Percentiles rank a stretch among this genome's conserved stretches.
phyloP scores from a whole-genome alignment of 139 green algal species.

The Chloropicon primus region DNA sequence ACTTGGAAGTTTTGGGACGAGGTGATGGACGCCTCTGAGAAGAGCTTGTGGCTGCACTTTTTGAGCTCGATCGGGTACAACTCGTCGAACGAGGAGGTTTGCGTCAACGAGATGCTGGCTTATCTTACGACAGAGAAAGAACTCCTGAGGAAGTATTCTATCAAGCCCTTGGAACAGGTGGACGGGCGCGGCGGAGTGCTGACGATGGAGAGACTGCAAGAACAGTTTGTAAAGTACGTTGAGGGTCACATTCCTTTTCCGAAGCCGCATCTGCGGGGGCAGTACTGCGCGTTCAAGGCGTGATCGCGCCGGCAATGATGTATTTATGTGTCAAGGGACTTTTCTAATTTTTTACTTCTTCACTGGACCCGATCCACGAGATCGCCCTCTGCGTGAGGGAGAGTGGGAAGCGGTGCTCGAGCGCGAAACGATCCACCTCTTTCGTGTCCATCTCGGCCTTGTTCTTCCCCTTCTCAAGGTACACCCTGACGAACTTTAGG shows the following conservation, averaged over 20 bases:
- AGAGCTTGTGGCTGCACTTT: constrained; percentile 7
- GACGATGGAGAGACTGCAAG: neutral
- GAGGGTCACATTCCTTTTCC: neutral
- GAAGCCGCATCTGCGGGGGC: neutral
- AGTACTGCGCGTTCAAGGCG: neutral
- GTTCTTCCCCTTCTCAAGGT: neutral
- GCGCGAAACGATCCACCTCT: neutral
- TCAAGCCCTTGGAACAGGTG: neutral
- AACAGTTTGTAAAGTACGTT: neutral
- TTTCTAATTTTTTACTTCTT: neutral
- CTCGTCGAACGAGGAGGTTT: neutral
- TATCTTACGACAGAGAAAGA: constrained; percentile 13
- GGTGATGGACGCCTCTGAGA: neutral
- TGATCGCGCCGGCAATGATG: too few species aligned
- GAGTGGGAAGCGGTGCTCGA: neutral
- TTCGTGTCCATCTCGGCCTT: neutral
- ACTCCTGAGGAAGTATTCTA: neutral
- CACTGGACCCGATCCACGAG: neutral
- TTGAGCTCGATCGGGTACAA: constrained; percentile 9
- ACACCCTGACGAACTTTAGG: neutral
- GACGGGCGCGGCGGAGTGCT: neutral
- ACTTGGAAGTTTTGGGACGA: constrained; percentile 4
- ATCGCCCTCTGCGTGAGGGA: neutral
- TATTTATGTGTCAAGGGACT: too few species aligned
- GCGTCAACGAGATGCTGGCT: constrained; percentile 14